Base-by-base conservation (phyloP, 1,284 basidiomycete species). In the Rhodotorula sp. region DNA sequence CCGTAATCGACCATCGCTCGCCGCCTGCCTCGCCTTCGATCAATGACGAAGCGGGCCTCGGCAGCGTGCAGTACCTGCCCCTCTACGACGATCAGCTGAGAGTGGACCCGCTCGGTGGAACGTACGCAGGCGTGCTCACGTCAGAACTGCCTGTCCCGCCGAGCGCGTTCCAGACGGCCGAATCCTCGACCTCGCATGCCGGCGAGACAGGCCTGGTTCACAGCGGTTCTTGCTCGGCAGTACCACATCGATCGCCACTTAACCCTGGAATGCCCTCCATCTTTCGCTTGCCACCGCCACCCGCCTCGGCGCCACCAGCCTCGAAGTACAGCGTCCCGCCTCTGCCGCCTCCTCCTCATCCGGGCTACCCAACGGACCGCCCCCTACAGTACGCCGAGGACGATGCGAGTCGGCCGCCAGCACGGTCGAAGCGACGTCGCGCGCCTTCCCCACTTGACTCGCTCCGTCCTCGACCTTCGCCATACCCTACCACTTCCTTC, bases 1-100 rank as follows among this genome's bases (percentile, higher is more conserved):
- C 51, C 2, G 52, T 69, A 20, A 59, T 69, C 44, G 68, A 69
- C 46, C 49, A 66, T 30, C 63, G 59, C 17, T 62, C 56, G 20
- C 66, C 61, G n/a, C 62, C 58, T 0, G 24, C 17, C 10, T 60
- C 53, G 13, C 58, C 62, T 6, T 7, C 4, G 3, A 22, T 48
- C n/a, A 20, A 32, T 17, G n/a, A 36, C 6, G 39, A 22, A 29
- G 22, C 17, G 20, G 32, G 19, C 53, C 29, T 22, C 44, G 11
- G 24, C 6, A 10, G 6, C 34, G 24, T 1, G 22, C 20, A 27
- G 32, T 32, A 1, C 39, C 3, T n/a, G 30, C 7, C 20, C 13
- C n/a, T 22, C 44, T 32, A 4, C 27, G 27, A 2, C 5, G 34
- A 36, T 19, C 39, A 54, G 7, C 39, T 44, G 13, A 44, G 39